Conservation (phyloP, 1,284 basidiomycete species). For the Neonothopanus nambi region DNA sequence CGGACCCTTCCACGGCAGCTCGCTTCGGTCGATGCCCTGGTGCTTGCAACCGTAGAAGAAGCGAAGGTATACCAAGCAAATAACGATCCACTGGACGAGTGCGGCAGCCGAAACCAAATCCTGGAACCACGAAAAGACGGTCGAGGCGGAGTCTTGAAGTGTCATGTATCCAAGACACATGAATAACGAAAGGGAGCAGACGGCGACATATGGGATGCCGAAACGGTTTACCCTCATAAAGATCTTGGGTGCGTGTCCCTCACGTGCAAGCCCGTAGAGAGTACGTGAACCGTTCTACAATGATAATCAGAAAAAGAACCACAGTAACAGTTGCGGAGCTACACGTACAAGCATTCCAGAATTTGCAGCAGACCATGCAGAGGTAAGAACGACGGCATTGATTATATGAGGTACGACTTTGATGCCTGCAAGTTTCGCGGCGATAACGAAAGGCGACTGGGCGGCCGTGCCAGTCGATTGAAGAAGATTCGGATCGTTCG, state of each 20-base stretch:
- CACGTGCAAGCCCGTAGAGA: slow-evolving; percentile 48
- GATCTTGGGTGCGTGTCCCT: too few species aligned
- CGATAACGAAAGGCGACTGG: slow-evolving; percentile 8
- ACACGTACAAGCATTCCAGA: slow-evolving; percentile 2
- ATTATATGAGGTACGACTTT: slow-evolving; percentile 61
- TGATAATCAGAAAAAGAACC: slow-evolving; percentile 12
- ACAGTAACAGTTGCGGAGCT: background rate
- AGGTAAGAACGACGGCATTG: slow-evolving; percentile 60
- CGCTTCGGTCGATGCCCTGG: slow-evolving; percentile 1
- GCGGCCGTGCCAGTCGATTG: background rate
- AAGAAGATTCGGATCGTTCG: slow-evolving; percentile 30
- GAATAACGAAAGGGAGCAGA: too few species aligned
- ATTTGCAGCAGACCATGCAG: slow-evolving; percentile 60
- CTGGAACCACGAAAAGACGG: too few species aligned
- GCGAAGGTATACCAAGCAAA: slow-evolving; percentile 48
- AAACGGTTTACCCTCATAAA: too few species aligned
- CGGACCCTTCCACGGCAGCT: background rate
- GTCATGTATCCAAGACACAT: too few species aligned
- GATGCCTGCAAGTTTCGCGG: slow-evolving; percentile 4
- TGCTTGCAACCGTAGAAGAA: slow-evolving; percentile 27
- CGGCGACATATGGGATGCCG: too few species aligned
- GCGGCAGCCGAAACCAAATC: slow-evolving; percentile 16
- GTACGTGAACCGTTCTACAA: slow-evolving; percentile 44
- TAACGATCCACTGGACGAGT: slow-evolving; percentile 30
- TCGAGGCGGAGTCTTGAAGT: too few species aligned